phyloP scores from a whole-genome alignment of 768 basidiomycete species.

The Rhodotorula taiwanensis region DNA sequence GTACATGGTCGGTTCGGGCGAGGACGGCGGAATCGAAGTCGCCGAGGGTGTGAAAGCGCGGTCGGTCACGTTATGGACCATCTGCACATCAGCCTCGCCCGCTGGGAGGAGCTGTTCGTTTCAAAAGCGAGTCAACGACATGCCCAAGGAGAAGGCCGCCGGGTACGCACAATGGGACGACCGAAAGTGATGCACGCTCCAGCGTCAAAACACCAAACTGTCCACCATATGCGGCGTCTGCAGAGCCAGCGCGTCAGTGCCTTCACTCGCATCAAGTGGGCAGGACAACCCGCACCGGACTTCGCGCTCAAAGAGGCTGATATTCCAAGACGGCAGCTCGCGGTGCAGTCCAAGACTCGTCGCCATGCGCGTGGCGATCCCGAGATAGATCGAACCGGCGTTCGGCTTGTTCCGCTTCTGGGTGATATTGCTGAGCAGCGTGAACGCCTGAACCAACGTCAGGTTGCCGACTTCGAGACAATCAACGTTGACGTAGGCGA shows the following conservation, averaged over 20 bases:
- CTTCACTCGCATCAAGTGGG: too few species aligned
- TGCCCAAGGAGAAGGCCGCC: not conserved
- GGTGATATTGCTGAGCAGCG: not conserved
- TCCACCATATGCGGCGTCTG: constrained; percentile 3
- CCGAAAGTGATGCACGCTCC: constrained; percentile 1
- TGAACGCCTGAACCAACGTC: constrained; percentile 2
- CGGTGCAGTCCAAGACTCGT: constrained; percentile 7
- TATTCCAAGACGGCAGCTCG: not conserved
- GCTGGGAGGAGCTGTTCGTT: not conserved
- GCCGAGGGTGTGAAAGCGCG: too few species aligned
- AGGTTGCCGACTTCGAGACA: not conserved
- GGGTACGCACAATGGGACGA: not conserved
- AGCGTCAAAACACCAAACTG: not conserved
- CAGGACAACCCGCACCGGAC: not conserved
- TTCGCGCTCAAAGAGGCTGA: not conserved
- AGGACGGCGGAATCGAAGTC: too few species aligned
- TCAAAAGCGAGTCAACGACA: not conserved
- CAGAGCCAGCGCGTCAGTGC: too few species aligned
- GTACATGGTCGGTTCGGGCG: not conserved
- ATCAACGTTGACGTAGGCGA: not conserved
- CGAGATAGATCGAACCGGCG: constrained; percentile 4
- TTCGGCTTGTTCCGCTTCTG: constrained; percentile 9
- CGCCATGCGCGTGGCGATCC: constrained; percentile 1
- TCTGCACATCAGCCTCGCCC: too few species aligned
- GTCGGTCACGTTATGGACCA: too few species aligned